Percentiles rank a stretch among this genome's conserved stretches.
These are phyloP conservation scores for Hymenoscyphus repandus DNA, from an alignment of 2,329 filamentous ascomycete genomes.

Conservation along the genomic window DNA sequence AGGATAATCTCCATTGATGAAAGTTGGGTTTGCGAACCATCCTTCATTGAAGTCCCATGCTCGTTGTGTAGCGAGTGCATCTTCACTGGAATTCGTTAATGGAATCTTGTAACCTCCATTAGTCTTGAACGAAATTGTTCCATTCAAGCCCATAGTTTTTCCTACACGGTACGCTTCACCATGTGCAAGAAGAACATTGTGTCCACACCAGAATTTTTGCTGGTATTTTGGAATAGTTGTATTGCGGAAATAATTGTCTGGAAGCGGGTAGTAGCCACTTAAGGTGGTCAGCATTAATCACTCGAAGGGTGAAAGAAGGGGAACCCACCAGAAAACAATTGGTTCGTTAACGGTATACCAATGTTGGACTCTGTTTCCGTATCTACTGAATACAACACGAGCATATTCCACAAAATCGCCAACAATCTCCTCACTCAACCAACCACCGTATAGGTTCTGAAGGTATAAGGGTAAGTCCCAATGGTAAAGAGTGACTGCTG, in stretches of 20 bases:
- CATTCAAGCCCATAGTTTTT: slow-evolving; percentile 45
- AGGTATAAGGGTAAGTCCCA: slow-evolving; percentile 31
- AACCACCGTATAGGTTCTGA: slow-evolving; percentile 38
- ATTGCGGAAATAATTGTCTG: slow-evolving; percentile 34
- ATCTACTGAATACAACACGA: slow-evolving; percentile 45
- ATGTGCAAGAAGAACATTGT: slow-evolving; percentile 43
- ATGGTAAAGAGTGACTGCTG: slow-evolving; percentile 43
- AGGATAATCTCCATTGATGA: slow-evolving; percentile 46
- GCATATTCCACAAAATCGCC: slow-evolving; percentile 48
- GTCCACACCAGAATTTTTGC: slow-evolving; percentile 34
- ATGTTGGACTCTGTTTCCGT: slow-evolving; percentile 43
- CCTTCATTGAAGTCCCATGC: slow-evolving; percentile 38
- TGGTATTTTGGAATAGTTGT: slow-evolving; percentile 35
- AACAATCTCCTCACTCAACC: slow-evolving; percentile 41
- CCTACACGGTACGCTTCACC: slow-evolving; percentile 46
- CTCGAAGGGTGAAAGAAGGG: too few species aligned
- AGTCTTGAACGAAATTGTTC: slow-evolving; percentile 40
- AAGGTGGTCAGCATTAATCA: too few species aligned
- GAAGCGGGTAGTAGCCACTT: slow-evolving; percentile 13
- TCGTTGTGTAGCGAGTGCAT: slow-evolving; percentile 21
- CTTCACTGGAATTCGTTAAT: slow-evolving; percentile 33
- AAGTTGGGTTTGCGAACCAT: slow-evolving; percentile 48
- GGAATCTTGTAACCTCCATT: slow-evolving; percentile 44
- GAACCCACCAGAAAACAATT: slow-evolving; percentile 29
- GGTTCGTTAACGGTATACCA: slow-evolving; percentile 52